Percentiles rank a stretch among this genome's conserved stretches.
Evolutionary conservation across 768 basidiomycete genomes (phyloP).

Genomic region (Boletus eberwhitei): DNA sequence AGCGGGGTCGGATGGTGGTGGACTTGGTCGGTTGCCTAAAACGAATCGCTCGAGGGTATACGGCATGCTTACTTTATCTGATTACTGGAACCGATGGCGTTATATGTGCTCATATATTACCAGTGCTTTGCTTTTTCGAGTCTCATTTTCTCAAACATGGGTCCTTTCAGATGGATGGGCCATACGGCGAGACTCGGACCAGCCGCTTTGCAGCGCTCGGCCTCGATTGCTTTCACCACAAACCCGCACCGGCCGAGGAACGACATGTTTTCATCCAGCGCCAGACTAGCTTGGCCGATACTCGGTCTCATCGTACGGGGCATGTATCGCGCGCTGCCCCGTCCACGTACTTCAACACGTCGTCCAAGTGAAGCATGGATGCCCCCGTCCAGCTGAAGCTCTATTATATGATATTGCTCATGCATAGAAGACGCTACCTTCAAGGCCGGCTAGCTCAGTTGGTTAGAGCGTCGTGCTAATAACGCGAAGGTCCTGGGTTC

Average conservation of each 20-base stretch:
- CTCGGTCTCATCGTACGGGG: neutral
- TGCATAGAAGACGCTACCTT: no score
- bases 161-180: neutral
- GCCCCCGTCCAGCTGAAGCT: no score
- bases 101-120: neutral
- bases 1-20: neutral
- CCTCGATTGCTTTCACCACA: neutral
- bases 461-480: constrained; percentile 90
- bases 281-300: neutral
- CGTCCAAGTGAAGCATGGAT: no score
- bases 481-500: constrained; percentile 23
- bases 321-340: neutral
- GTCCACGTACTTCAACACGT: neutral
- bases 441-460: constrained; percentile 85
- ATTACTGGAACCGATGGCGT: neutral
- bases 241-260: no score
- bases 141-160: neutral
- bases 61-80: neutral
- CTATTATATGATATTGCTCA: no score
- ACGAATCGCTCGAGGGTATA: neutral
- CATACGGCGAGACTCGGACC: neutral
- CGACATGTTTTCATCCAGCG: neutral
- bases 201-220: neutral
- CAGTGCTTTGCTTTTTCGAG: no score
- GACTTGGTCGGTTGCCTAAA: neutral